Conservation (phyloP, 495 filamentous ascomycete genomes). For the Tuber umbilicatum region DNA sequence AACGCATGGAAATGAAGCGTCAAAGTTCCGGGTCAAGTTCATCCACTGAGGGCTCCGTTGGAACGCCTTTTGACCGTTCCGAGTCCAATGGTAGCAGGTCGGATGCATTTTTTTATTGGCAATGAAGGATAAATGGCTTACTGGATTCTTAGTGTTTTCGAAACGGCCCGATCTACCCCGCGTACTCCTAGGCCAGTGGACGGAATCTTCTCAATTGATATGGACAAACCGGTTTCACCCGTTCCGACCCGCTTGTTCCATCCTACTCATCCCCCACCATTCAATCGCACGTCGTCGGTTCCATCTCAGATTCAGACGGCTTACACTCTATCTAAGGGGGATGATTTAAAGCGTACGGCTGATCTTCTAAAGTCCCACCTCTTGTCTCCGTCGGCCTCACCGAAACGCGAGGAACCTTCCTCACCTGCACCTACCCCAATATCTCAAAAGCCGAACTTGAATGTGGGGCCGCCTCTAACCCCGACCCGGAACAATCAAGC, state of each 20-base stretch:
- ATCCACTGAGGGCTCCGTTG: constrained; percentile 16
- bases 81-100: constrained; percentile 10
- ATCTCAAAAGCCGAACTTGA: constrained; percentile 14
- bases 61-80: constrained; percentile 12
- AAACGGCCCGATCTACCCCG: background rate
- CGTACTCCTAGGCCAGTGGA: background rate
- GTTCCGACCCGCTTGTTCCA: background rate
- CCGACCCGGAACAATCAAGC: constrained; percentile 14
- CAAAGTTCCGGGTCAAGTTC: constrained; percentile 29
- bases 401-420: constrained; percentile 13
- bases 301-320: background rate
- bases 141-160: background rate
- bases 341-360: constrained; percentile 18
- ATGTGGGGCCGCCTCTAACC: constrained; percentile 23
- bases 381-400: constrained; percentile 19
- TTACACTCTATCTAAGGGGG: background rate
- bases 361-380: constrained; percentile 31
- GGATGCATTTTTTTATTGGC: constrained; percentile 1
- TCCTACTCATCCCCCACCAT: background rate
- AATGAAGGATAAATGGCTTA: background rate
- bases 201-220: constrained; percentile 9
- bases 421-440: constrained; percentile 16
- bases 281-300: background rate
- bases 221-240: background rate
- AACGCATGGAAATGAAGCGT: constrained; percentile 43